phyloP scores from a whole-genome alignment of 768 basidiomycete species.

The Phylloporus sp. region DNA sequence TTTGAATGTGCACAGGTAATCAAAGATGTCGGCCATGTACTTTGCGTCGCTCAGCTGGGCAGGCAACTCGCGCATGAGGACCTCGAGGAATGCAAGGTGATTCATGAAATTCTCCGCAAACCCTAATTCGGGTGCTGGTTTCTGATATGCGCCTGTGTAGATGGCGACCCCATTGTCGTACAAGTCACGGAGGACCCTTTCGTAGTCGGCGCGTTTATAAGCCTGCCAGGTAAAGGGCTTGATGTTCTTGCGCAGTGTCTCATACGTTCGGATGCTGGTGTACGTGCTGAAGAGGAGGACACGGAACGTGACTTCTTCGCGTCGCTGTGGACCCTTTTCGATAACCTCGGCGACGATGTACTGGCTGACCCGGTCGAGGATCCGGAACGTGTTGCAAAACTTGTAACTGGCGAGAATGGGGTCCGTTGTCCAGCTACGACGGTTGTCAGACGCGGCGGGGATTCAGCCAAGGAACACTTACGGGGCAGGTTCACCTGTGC shows the following conservation, averaged over 20 bases:
- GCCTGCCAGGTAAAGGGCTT: conserved; percentile 59
- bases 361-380: conserved; percentile 67
- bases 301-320: conserved; percentile 65
- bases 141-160: conserved; percentile 71
- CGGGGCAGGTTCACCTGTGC: conserved; percentile 48
- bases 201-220: conserved; percentile 53
- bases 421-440: conserved; percentile 64
- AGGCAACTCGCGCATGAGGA: conserved; percentile 58
- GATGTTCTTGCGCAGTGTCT: conserved; percentile 48
- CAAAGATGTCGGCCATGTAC: conserved; percentile 62
- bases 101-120: conserved; percentile 47
- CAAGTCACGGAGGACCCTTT: conserved; percentile 45
- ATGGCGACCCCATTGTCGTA: conserved; percentile 39
- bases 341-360: conserved; percentile 68
- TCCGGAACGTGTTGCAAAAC: conserved; percentile 76
- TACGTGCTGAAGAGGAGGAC: conserved; percentile 69
- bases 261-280: conserved; percentile 71
- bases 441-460: conserved; percentile 12
- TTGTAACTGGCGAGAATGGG: conserved; percentile 48
- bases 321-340: conserved; percentile 57
- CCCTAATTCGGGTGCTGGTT: conserved; percentile 60
- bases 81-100: conserved; percentile 59
- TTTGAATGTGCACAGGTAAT: conserved; percentile 54
- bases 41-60: conserved; percentile 44
- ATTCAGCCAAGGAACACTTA: conserved; percentile 32